Evolutionary conservation across 2,329 filamentous ascomycete genomes (phyloP).

Genomic region (Diaporthe humulicola): DNA sequence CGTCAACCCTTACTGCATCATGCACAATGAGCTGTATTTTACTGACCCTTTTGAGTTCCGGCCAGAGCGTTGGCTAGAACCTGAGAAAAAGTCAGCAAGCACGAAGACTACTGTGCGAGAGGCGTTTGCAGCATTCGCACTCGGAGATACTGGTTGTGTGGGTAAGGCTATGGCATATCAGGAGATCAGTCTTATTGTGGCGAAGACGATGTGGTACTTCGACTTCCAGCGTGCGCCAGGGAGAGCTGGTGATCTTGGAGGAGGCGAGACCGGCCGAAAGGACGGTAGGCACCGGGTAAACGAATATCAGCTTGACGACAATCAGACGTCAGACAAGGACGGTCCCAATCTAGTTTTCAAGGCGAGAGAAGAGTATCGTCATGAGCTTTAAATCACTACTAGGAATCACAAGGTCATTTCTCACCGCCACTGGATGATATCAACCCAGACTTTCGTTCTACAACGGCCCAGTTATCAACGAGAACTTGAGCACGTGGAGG

Average conservation of each 20-base stretch:
- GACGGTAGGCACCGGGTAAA: not conserved
- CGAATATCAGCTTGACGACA: conserved; percentile 10
- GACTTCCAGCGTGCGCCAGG: conserved; percentile 32
- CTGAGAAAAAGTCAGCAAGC: conserved; percentile 41
- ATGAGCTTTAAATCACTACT: too few species aligned
- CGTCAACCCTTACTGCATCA: conserved; percentile 50
- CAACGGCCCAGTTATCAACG: too few species aligned
- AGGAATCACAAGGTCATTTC: too few species aligned
- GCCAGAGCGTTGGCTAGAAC: conserved; percentile 51
- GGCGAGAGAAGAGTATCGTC: conserved; percentile 3
- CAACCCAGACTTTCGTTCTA: too few species aligned
- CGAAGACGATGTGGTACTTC: conserved; percentile 41
- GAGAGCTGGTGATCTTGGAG: not conserved
- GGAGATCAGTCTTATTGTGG: conserved; percentile 42
- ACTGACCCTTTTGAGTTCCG: conserved; percentile 45
- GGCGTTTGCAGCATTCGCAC: conserved; percentile 51
- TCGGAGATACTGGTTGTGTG: conserved; percentile 52
- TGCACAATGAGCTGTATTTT: conserved; percentile 50
- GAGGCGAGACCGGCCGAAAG: not conserved
- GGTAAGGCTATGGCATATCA: conserved; percentile 48
- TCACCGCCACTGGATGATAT: too few species aligned
- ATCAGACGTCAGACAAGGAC: not conserved
- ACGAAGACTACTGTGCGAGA: conserved; percentile 37
- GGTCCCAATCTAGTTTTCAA: not conserved
- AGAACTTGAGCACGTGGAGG: too few species aligned